These are phyloP conservation scores for Ophiosphaerella narmari DNA, from an alignment of 2,329 filamentous ascomycete genomes.

Conservation along the genomic window DNA sequence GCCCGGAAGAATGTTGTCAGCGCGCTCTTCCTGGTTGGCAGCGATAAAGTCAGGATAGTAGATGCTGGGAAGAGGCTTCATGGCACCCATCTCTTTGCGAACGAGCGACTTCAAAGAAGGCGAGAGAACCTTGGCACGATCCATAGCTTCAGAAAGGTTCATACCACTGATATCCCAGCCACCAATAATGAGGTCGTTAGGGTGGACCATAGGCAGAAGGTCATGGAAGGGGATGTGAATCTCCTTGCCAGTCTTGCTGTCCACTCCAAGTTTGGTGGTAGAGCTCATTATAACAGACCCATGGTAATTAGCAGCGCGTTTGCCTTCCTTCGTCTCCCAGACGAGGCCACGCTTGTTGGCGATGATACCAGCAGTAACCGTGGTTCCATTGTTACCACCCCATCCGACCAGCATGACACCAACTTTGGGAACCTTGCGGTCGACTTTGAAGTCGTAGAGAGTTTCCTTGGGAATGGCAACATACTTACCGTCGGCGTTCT, in stretches of 20 bases:
- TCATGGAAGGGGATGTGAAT: conserved; percentile 96
- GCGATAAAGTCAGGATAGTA: conserved; percentile 99
- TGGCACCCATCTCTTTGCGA: conserved; percentile 86
- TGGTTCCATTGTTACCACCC: conserved; percentile 98
- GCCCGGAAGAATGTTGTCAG: conserved; percentile 86
- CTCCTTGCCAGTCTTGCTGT: conserved; percentile 81
- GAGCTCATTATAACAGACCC: conserved; percentile 97
- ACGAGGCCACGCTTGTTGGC: conserved; percentile 84
- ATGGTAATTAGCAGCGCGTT: conserved; percentile 91
- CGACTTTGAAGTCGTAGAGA: conserved; percentile 95
- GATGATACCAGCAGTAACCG: conserved; percentile 94
- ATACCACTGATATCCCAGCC: conserved; percentile 97
- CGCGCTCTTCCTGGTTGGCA: conserved; percentile 95
- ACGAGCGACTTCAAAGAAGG: conserved; percentile 89
- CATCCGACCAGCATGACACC: conserved; percentile 97
- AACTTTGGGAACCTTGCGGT: conserved; percentile 88
- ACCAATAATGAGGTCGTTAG: conserved; percentile 91
- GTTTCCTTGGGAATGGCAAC: conserved; percentile 86
- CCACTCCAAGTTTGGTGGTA: conserved; percentile 93
- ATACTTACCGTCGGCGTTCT: conserved; percentile 73
- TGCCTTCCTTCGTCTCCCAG: conserved; percentile 94
- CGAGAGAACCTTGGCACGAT: conserved; percentile 92
- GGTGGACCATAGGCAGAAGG: conserved; percentile 94
- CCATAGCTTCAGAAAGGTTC: conserved; percentile 90
- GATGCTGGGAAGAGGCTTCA: conserved; percentile 89